Base-by-base conservation (phyloP, 192 early-diverging fungal genomes). In the Mortierella antarctica region DNA sequence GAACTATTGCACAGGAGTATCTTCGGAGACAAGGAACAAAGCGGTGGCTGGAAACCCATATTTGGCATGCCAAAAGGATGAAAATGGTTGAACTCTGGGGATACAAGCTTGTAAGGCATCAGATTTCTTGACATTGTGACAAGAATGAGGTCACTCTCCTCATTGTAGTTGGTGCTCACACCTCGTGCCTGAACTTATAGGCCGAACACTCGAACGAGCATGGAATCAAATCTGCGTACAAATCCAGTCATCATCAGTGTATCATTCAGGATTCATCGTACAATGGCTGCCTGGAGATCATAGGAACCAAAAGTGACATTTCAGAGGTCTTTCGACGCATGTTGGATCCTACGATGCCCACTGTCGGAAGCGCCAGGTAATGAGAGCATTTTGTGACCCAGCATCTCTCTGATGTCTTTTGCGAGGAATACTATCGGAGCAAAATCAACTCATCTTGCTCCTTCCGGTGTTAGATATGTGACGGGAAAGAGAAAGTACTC, bases 51-150 rank as follows among this genome's bases (percentile, higher is more conserved):
- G 97, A 98, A 79, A 99, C 97, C 47, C 97, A 99, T 85, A 89
- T 97, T 31, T 99, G 98, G 98, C 97, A 99, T 75, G 92, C 95
- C 13, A 99, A 99, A 82, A 88, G 98, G 67, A 96, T 98, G 95
- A 93, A 95, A 58, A 99, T 99, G 96, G 78, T 64, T 46, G 87
- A 94, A 62, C 71, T 87, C 17, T 97, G 96, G 96, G 94, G 95
- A 1, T 91, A 89, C 70, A 88, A 89, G 71, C 57, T 96, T 50
- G 92, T 91, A 82, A 60, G 82, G 31, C 67, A 45, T 13, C 17
- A 41, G 9, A 23, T 15, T 84, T 54, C 41, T 40, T 45, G 15
- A 47, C 7, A 10, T 17, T 71, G 18, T 82, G 12, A 52, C 44
- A 45, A 2, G 44, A 31, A 31, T 2, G 31, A 31, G 31, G 31